Base-by-base conservation (phyloP, 2,329 filamentous ascomycete species). In the Penicillium psychrosexuale region DNA sequence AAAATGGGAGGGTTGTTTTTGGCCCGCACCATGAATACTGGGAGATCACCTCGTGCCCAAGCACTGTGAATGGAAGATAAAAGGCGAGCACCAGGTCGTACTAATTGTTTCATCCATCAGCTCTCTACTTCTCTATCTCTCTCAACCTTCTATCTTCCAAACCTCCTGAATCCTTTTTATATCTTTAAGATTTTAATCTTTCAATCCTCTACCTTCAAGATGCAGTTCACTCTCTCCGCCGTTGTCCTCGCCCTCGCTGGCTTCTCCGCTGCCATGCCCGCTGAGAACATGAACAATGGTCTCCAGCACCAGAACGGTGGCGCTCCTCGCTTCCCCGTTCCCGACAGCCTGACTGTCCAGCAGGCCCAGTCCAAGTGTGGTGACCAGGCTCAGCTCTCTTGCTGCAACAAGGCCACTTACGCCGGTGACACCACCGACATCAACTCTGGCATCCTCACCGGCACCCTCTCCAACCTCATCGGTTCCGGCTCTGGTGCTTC, bases 381-480 rank as follows among this genome's bases (percentile, higher is more conserved):
- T 69, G 59, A 70, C 61, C 57, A 72, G 61, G 68, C 70, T 52
- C 66, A 72, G 62, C 65, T 73, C 22, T 70, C 69, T 53, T 73
- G 71, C 70, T 72, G 70, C 65, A 73, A 75, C 69, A 67, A 72
- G 62, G 65, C 64, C 56, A 63, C 58, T 66, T 69, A 68, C 59
- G 61, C 67, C 40, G 67, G 66, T 58, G 69, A 72, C 64, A 66
- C 60, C 60, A 70, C 66, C 52, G 54, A 65, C 45, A 60, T 69
- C 54, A 61, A 63, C 55, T 54, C 60, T 6, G 67, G 69, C 43
- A 45, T 71, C 37, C 69, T 70, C 2, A 53, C 56, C 33, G 70
- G 70, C 53, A 58, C 63, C 22, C 67, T 75, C 49, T 59, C 57
- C 56, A 64, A 69, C 63, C 61, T 74, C 33, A 56, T 73, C 51